Base-by-base conservation (phyloP, 2,329 filamentous ascomycete genomes). In the Penicillium sp. region DNA sequence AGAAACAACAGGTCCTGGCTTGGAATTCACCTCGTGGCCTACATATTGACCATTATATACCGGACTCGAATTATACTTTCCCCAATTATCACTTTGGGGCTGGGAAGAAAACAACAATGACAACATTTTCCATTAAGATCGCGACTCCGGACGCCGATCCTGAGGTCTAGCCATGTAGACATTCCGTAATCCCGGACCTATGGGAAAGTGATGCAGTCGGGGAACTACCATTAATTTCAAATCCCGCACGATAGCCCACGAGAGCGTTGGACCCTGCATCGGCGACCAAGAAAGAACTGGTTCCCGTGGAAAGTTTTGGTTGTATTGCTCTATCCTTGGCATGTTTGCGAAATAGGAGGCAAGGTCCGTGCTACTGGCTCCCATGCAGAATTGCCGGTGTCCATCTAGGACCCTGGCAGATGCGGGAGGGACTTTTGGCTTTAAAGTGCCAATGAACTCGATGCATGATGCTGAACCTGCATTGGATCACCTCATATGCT, bases 291-390 rank as follows among this genome's bases (percentile, higher is more conserved):
- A 4, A 33, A 31, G 9, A 41, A 31, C 35, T 30, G 20, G 18
- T 47, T 41, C 27, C n/a, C 45, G 27, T 14, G 28, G 44, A n/a
- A 4, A 41, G 31, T 35, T 51, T 50, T 48, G 47, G 44, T 20
- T 46, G 31, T 48, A 60, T 63, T 58, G 56, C 58, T 51, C 54
- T 55, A 63, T 63, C 38, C 58, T 63, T 63, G 58, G 60, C 60
- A 58, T 58, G 54, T 48, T 63, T 55, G 54, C 50, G 58, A 62
- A 55, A 63, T 62, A 50, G 31, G 44, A 51, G n/a, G 25, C 25
- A 4, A 50, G 30, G 22, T 18, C 31, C 31, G 46, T 56, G 45
- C 42, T 20, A 18, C 14, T 31, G 31, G 18, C 38, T 49, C 31
- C 22, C 16, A 54, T 51, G 43, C 25, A 48, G 59, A 44, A 55